These are phyloP conservation scores for Bipolaris gigantea DNA, from an alignment of 2,329 filamentous ascomycete genomes.

Conservation along the genomic window DNA sequence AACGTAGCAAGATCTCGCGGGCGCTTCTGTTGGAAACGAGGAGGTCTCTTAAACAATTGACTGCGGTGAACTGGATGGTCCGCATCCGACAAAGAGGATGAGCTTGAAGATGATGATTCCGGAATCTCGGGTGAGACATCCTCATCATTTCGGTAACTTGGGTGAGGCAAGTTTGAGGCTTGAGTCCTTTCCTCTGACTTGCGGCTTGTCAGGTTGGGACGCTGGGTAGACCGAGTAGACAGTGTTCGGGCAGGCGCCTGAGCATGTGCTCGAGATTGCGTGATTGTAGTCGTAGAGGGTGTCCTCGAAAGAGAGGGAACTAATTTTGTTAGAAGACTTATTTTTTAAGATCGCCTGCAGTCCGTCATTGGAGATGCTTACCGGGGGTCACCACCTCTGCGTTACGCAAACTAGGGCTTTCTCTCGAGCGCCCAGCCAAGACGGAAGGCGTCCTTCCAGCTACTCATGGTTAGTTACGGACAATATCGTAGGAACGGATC, in stretches of 20 bases:
- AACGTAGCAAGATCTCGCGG: conserved; percentile 30
- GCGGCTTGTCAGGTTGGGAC: conserved; percentile 24
- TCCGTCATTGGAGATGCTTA: conserved; percentile 18
- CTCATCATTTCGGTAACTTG: conserved; percentile 15
- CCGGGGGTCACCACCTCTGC: conserved; percentile 52
- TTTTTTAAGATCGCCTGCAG: background rate
- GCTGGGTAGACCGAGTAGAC: conserved; percentile 31
- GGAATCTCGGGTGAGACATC: conserved; percentile 27
- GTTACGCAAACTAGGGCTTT: conserved; percentile 57
- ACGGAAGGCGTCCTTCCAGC: conserved; percentile 55
- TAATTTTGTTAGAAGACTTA: conserved; percentile 11
- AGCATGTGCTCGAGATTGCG: conserved; percentile 41
- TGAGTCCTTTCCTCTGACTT: conserved; percentile 17
- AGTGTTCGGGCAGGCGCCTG: conserved; percentile 30
- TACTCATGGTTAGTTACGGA: conserved; percentile 10
- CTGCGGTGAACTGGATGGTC: conserved; percentile 47
- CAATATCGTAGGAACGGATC: background rate
- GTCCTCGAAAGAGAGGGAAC: conserved; percentile 48
- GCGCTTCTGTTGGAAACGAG: conserved; percentile 40
- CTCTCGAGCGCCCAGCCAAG: conserved; percentile 59
- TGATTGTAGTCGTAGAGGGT: conserved; percentile 54
- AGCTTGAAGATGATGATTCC: conserved; percentile 35
- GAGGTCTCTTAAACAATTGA: conserved; percentile 50
- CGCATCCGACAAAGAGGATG: conserved; percentile 40
- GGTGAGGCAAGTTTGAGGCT: conserved; percentile 7